Evolutionary conservation across 257 asterid species (phyloP), one percentile per base, ranked within the genome.

Genomic region (Jacaranda mimosifolia): DNA sequence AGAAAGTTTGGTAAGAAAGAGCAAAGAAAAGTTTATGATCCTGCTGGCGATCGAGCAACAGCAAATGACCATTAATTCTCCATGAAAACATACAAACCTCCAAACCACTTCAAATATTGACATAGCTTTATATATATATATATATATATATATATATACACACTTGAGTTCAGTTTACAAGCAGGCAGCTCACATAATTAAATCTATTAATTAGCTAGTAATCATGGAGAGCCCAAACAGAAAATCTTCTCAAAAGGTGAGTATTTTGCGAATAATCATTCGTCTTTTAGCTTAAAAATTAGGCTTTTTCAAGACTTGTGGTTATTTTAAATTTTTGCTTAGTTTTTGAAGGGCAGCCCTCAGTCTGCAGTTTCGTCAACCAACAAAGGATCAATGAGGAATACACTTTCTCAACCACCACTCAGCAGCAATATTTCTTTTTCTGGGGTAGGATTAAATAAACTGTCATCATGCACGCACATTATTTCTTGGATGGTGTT

Each of bases 161-260:
- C 51, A 79, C 77, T 68, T 69, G 48, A 53, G 46, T 59, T 79
- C 68, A 48, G 11, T 70, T 73, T 42, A 42, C 9, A 1, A 57
- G 32, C 66, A 76, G 38, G 55, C 78, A 74, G 10, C 72, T 62
- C 43, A 43, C 77, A 32, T 79, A 65, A 79, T 68, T 73, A 65
- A 68, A 70, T 26, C 57, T 63, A 32, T 18, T 49, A 56, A 81
- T 19, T 11, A 53, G 43, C 40, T 71, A 53, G 13, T 63, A 73
- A 82, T 77, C 80, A 89, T 89, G 89, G 89, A 85, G 86, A 83
- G 71, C 80, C 82, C 89, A 65, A 81, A 72, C 79, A 85, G 51
- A 68, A 85, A 85, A 85, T 85, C 85, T 82, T 56, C 87, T 83
- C 88, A 60, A 85, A 86, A 86, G 88, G 93, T 82, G n/a, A 81